Evolutionary conservation across 2,329 filamentous ascomycete species (phyloP), one percentile per base, ranked within the genome.

Genomic region (Colletotrichum tropicale): DNA sequence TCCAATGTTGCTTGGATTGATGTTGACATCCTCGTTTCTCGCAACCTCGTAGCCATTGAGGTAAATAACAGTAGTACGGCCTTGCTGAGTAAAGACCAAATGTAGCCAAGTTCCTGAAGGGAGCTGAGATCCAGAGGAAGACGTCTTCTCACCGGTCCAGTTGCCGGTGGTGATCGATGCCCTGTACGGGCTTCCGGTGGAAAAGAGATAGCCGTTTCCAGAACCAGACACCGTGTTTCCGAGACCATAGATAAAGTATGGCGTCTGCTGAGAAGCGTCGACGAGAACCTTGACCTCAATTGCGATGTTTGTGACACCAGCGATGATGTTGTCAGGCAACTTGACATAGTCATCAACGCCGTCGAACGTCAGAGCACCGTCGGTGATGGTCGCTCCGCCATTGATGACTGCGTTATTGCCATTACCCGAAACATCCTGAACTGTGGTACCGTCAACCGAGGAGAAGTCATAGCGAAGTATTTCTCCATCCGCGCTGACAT

Each of bases 41-140:
- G 70, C 78, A 28, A 67, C 66, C 48, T 75, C 74, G 34, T 85
- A 84, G 69, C 84, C 82, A 70, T 85, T 81, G 21, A 89, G 79
- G 30, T 84, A 81, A 28, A 82, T 76, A 8, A 81, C 80, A 43
- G 75, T 56, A 4, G 76, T 78, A 5, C 72, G 56, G 28, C 76
- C 74, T n/a, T 64, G 43, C 28, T 80, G 67, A 8, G 76, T 77
- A 58, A 78, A 81, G 3, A 76, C 70, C 24, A 81, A 48, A 43
- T 78, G 76, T 38, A 77, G 32, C 80, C 79, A 81, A 32, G 58
- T 58, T n/a, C 74, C 75, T 16, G 68, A 68, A 6, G 78, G 78
- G 10, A 81, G 75, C 18, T 78, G 74, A 12, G 60, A 52, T 26
- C 64, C 52, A n/a, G 77, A 74, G 6, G 64, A 56, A 24, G 76